Evolutionary conservation across 352 stramenopile genomes (phyloP), one percentile per base, ranked within the genome.

Genomic region (Phytophthora nicotianae): DNA sequence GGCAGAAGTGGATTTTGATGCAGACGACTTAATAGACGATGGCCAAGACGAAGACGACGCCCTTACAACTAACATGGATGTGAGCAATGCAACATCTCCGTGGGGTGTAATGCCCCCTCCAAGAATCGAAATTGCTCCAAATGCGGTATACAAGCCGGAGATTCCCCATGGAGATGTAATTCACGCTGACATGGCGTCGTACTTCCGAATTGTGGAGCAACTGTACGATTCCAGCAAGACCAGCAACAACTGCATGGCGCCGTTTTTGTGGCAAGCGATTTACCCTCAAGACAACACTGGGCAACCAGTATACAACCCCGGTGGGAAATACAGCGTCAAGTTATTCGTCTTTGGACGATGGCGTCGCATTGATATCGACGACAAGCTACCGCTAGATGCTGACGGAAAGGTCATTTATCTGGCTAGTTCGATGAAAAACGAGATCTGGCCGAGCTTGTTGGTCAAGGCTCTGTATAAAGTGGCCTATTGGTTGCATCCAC

Each of bases 401-500:
- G 62, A 79, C 17, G 72, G 68, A 4, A 73, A 88, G 24, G 77
- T 91, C 17, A 50, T 78, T 3, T 77, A 86, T 51, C 50, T 91
- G 7, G 71, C 77, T 17, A 95, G 82, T 56, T 80, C 77, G 0
- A 72, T 85, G 69, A 61, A 59, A 53, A 82, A 56, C 48, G 86
- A 95, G 49, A 72, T 95, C 6, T 95, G 86, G 86, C 69, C 82
- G 3, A 61, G 72, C 13, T 68, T 93, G 33, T 53, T 92, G 8
- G 75, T 79, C 10, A 93, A 95, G 43, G 83, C 83, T 10, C 52
- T 95, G n/a, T 73, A 75, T 57, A 95, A 92, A 75, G 79, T 88
- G 10, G 51, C 76, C 32, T 58, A 74, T 21, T 95, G 82, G 80
- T 42, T 87, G 19, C 62, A 65, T 48, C 47, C 62, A 21, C 29